Evolutionary conservation across 306 rosid genomes (phyloP), one percentile per base, ranked within the genome.

Genomic region (Cicer judaicum): DNA sequence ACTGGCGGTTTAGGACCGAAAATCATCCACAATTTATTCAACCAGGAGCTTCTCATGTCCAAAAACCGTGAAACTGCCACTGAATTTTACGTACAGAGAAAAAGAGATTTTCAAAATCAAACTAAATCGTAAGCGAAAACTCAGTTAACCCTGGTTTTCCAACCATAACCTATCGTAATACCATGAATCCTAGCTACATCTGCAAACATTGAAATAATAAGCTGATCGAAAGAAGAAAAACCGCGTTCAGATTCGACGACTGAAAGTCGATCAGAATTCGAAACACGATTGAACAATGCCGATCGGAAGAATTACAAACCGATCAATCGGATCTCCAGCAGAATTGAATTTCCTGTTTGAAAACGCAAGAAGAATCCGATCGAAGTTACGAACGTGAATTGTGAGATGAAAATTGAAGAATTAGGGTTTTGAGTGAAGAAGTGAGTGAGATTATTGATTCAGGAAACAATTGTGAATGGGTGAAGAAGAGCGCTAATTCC

Each of bases 11-110:
- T 90, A 63, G 84, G 89, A 60, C 96, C 96, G 13, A 87, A 68
- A 66, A 85, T 67, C 71, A 78, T 78, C 70, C 88, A 89, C 24
- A 85, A 71, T 88, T 92, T 95, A 75, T 87, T 89, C 68, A 75
- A 84, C 99, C 96, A 89, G 75, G 88, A 75, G 84, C 92, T 85
- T 90, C 98, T 92, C 99, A 95, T 92, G 86, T 87, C 96, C 87
- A 78, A 89, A 79, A 79, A 76, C 76, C 15, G 75, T 60, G 71
- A 75, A 67, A 83, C 85, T 46, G 69, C 34, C 55, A 66, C 74
- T 66, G 39, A 40, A 64, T 69, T 68, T 24, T 40, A 64, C 64
- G 63, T 18, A 13, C 24, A 8, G 14, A 56, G 4, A 73, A 1
- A 48, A 70, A 62, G 18, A 77, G 68, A 67, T 83, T 66, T 47